These are phyloP conservation scores for Pterocarpus macrocarpus DNA, from an alignment of 306 rosid species.

Conservation along the genomic window DNA sequence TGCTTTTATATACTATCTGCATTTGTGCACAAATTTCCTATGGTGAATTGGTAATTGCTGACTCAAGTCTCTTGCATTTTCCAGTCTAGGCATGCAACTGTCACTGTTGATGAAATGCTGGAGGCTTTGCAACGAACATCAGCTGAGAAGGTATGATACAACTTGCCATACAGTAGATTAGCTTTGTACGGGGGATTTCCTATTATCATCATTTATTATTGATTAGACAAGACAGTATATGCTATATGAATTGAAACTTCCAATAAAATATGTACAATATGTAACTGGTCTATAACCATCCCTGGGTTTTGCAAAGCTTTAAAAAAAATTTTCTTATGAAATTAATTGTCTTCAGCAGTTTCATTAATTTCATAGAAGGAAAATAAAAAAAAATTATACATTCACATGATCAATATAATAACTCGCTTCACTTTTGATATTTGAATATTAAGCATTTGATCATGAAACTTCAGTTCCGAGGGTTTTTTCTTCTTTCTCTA, in stretches of 20 bases:
- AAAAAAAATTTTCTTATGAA: too few species aligned
- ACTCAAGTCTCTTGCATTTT: conserved; percentile 33
- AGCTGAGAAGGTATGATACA: conserved; percentile 63
- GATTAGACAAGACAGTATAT: neutral
- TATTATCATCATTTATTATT: conserved; percentile 21
- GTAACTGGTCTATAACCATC: neutral
- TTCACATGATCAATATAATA: neutral
- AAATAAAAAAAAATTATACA: too few species aligned
- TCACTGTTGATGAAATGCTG: conserved; percentile 87
- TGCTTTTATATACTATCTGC: neutral
- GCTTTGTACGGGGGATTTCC: conserved; percentile 3
- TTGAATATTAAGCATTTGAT: neutral
- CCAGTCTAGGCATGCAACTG: conserved; percentile 96
- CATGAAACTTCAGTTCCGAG: neutral
- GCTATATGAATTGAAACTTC: neutral
- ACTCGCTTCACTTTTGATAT: neutral
- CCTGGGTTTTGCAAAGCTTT: neutral
- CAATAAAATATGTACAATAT: conserved; percentile 1
- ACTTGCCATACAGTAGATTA: conserved; percentile 30
- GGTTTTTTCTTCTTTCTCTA: neutral
- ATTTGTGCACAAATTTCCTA: conserved; percentile 1
- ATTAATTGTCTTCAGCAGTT: neutral
- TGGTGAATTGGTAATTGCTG: conserved; percentile 35
- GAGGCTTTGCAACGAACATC: conserved; percentile 76
- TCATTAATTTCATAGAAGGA: neutral